A percentile compares a stretch with the other conserved stretches of the same genome.
These are phyloP conservation scores for Penicillium olsonii DNA, from an alignment of 2,329 filamentous ascomycete species.

Conservation along the genomic window DNA sequence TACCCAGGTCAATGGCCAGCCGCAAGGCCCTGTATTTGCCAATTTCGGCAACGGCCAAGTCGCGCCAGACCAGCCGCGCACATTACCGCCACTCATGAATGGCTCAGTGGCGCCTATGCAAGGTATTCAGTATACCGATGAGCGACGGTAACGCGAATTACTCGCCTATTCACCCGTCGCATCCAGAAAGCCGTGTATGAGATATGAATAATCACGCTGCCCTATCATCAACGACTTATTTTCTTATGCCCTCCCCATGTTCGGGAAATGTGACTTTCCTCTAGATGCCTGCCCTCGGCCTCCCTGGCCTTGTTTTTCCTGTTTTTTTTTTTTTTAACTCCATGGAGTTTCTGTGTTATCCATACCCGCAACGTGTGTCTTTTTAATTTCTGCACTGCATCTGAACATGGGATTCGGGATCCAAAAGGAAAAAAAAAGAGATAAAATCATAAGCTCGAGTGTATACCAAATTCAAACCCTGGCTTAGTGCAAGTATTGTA, in stretches of 20 bases:
- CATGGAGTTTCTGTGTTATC: conserved; percentile 20
- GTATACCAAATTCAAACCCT: not conserved
- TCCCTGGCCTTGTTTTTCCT: conserved; percentile 3
- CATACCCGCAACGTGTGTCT: conserved; percentile 24
- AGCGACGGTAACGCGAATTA: conserved; percentile 37
- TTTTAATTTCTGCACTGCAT: conserved; percentile 5
- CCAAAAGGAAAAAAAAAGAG: not conserved
- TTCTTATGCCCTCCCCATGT: conserved; percentile 6
- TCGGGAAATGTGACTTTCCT: conserved; percentile 22
- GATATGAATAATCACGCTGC: conserved; percentile 28
- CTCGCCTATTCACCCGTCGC: not conserved
- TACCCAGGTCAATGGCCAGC: conserved; percentile 37
- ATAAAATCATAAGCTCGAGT: not conserved
- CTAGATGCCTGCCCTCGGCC: conserved; percentile 15
- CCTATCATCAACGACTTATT: conserved; percentile 15
- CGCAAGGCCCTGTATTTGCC: conserved; percentile 32
- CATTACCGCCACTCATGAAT: conserved; percentile 50
- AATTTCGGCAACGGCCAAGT: conserved; percentile 32
- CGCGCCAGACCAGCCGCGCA: conserved; percentile 46
- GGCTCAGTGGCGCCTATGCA: conserved; percentile 50
- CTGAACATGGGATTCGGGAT: conserved; percentile 13
- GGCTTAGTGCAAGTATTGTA: no score
- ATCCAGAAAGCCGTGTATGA: conserved; percentile 19
- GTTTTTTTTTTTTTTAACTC: conserved; percentile 4
- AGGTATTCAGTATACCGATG: conserved; percentile 53